Base-by-base conservation (phyloP, 345 rosid genomes). In the Streptanthus diversifolius region DNA sequence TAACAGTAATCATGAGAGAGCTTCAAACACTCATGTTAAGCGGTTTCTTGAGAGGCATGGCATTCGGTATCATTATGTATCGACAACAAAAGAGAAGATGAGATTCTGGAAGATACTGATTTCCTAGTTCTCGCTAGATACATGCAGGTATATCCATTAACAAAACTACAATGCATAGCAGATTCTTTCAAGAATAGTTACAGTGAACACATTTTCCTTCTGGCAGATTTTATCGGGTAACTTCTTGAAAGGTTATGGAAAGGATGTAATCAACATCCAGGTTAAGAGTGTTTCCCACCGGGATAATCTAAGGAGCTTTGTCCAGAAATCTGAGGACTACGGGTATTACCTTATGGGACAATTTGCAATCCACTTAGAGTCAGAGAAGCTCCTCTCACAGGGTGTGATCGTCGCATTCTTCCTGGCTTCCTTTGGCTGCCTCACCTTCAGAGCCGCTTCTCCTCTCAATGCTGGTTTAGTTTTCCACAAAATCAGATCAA, bases 181-280 rank as follows among this genome's bases (percentile, higher is more conserved):
- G 8, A 8, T 18, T 44, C 12, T 19, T 13, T 71, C 41, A 45
- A 66, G 32, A 59, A 41, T 24, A 3, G n/a, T 18, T 35, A 54
- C 39, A 41, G 8, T 41, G 73, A 43, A 19, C 2, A 24, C 55
- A 35, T 39, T 37, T 43, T 40, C 27, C 4, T 64, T 72, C 40
- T 37, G 68, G 56, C 92, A 91, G 97, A 0, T 91, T 77, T 78
- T 93, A 18, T 91, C 97, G 3, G 82, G 88, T 72, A 72, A 79
- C 0, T 89, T 93, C 55, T 82, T 91, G 80, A 80, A 61, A 77
- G 76, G 73, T 69, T 89, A 93, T 63, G 90, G 95, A 66, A 93
- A 91, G 76, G 95, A 91, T 84, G 63, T 93, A 74, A 91, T 93
- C 71, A 93, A 93, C 83, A 93, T 91, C 75, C 98, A 91, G 99